These are phyloP conservation scores for Aspergillus sergii DNA, from an alignment of 2,329 filamentous ascomycete genomes.

Conservation along the genomic window DNA sequence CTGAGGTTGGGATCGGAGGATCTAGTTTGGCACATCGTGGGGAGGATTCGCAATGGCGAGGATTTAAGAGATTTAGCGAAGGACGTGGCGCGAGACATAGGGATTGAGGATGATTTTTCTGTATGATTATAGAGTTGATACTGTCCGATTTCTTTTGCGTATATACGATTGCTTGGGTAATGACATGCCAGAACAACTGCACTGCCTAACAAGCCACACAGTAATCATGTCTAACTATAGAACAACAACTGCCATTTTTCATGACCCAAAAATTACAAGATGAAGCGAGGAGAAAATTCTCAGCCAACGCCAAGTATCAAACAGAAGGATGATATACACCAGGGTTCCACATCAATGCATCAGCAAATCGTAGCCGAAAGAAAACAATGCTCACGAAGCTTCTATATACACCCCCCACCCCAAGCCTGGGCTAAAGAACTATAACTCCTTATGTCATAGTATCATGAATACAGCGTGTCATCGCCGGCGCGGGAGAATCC, in stretches of 20 bases:
- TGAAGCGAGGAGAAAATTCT: neutral
- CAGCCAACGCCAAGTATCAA: neutral
- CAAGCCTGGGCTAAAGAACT: neutral
- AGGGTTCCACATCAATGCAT: neutral
- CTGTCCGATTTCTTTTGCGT: neutral
- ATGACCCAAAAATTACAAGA: neutral
- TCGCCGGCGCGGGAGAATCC: slow-evolving; percentile 29
- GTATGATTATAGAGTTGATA: slow-evolving; percentile 1
- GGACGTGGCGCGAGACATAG: slow-evolving; percentile 1
- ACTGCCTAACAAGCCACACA: neutral
- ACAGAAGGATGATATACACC: neutral
- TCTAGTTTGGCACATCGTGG: slow-evolving; percentile 11
- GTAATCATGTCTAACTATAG: neutral
- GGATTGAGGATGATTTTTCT: neutral
- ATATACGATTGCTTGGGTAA: neutral
- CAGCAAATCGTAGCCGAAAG: neutral
- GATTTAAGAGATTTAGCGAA: slow-evolving; percentile 9
- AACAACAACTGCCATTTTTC: neutral
- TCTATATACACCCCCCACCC: slow-evolving; percentile 10
- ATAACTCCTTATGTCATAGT: neutral
- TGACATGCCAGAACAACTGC: neutral
- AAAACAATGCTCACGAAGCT: slow-evolving; percentile 8
- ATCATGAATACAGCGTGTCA: slow-evolving; percentile 38
- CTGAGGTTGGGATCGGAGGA: slow-evolving; percentile 13
- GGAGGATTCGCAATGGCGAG: slow-evolving; percentile 14